Conservation (phyloP, 2,329 filamentous ascomycete species). For the Hymenoscyphus salicellus region DNA sequence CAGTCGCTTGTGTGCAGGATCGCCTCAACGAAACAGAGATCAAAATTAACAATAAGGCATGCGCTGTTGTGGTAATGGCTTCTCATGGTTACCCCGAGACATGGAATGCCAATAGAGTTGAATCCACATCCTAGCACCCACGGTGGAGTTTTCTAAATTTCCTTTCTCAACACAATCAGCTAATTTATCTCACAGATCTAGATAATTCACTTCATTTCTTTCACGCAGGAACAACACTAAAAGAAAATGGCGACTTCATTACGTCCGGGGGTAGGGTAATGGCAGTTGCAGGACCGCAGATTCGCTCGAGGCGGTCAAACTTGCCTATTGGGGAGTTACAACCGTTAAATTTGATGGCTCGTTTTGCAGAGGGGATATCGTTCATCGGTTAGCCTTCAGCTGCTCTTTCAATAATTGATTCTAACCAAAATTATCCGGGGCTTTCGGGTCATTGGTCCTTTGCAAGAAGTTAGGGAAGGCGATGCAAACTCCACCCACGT, state of each 20-base stretch:
- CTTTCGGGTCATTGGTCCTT: not conserved
- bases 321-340: not conserved
- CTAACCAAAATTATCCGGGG: not conserved
- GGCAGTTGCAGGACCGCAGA: not conserved
- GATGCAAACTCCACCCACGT: not conserved
- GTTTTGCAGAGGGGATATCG: not conserved
- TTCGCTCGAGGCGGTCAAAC: not conserved
- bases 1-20: not conserved
- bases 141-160: not conserved
- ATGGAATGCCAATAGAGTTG: too few species aligned
- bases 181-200: not conserved
- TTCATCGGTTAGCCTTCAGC: not conserved
- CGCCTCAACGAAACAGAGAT: not conserved
- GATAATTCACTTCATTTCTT: not conserved
- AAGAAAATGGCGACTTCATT: not conserved
- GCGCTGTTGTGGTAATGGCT: not conserved
- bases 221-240: not conserved
- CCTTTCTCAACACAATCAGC: not conserved
- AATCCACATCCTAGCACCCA: not conserved
- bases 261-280: not conserved
- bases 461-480: not conserved
- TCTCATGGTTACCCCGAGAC: not conserved
- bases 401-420: not conserved
- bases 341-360: not conserved
- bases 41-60: too few species aligned